Evolutionary conservation across 2,329 filamentous ascomycete genomes (phyloP).

Genomic region (Epichloe scottii): DNA sequence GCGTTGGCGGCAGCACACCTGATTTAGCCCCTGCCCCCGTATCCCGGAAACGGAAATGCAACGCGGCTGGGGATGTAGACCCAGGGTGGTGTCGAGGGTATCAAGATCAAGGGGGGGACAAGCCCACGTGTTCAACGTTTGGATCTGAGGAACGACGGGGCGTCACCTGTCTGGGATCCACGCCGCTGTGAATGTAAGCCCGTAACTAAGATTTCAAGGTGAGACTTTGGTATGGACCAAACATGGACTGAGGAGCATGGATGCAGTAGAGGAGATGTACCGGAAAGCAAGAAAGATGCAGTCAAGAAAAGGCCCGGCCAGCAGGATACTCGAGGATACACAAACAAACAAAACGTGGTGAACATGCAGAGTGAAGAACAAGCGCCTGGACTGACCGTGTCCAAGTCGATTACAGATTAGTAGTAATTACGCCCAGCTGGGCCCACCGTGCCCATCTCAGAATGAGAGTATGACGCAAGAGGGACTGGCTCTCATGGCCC

Average conservation of each 20-base stretch:
- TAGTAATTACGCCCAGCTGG: background rate
- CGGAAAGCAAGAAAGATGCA: background rate
- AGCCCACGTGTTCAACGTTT: background rate
- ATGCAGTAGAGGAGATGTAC: background rate
- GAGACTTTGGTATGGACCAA: background rate
- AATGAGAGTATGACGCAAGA: slow-evolving; percentile 9
- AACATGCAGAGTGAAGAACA: slow-evolving; percentile 1
- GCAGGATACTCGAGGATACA: slow-evolving; percentile 6
- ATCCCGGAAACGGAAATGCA: background rate
- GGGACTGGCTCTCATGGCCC: slow-evolving; percentile 3
- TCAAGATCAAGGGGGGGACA: too few relatives aligned
- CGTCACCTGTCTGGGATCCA: background rate
- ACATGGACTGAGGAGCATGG: background rate
- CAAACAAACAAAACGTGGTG: background rate
- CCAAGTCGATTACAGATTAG: background rate
- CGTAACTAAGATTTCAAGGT: background rate
- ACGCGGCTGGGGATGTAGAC: background rate
- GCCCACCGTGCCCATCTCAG: background rate
- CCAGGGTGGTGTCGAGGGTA: background rate
- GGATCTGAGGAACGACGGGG: background rate
- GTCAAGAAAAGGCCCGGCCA: slow-evolving; percentile 3
- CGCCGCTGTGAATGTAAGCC: background rate
- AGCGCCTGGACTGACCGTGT: background rate
- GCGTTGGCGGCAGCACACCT: background rate
- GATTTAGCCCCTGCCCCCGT: background rate